Base-by-base conservation (phyloP, 345 rosid species). In the Aethionema arabicum region DNA sequence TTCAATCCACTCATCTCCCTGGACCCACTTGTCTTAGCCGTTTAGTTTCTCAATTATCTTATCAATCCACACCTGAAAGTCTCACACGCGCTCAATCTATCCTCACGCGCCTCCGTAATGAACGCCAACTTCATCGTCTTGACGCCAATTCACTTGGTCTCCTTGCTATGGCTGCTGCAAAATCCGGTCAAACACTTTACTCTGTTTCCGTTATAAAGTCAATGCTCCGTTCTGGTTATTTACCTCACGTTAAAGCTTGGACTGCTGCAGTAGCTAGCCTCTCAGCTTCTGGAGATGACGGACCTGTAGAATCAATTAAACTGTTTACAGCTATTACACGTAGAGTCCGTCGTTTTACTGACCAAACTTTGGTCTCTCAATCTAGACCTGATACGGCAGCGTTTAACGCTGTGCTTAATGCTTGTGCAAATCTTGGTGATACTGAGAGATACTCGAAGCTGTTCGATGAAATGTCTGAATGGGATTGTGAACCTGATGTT, bases 241-340 rank as follows among this genome's bases (percentile, higher is more conserved):
- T 92, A 29, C 98, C 98, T 2, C 95, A 88, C 47, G 89, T 92
- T 30, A 92, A 85, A 69, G 96, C 96, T 0, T 92, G 95, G 95
- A 79, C 89, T 40, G 86, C 98, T 47, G 92, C 87, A 37, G 82
- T 88, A 56, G 80, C 87, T 63, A 85, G 76, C 57, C 90, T 92
- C 46, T 73, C 95, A 47, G 65, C 85, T 52, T 68, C 83, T 6
- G 78, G 78, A 29, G 91, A 85, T 14, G 91, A 83, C 12, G 91
- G 90, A 7, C 93, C 98, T 9, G 45, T 44, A 0, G 80, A 78
- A 32, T 83, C 98, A 3, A 31, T 92, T 29, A 80, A 72, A 57
- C 79, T 92, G 9, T 92, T 92, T 50, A 52, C 56, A 0, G 65
- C 83, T 10, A 77, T 88, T 35, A 77, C 70, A 1, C 76, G 82